These are phyloP conservation scores for Cocos nucifera DNA, from an alignment of 176 grass and related monocot species.

Conservation along the genomic window DNA sequence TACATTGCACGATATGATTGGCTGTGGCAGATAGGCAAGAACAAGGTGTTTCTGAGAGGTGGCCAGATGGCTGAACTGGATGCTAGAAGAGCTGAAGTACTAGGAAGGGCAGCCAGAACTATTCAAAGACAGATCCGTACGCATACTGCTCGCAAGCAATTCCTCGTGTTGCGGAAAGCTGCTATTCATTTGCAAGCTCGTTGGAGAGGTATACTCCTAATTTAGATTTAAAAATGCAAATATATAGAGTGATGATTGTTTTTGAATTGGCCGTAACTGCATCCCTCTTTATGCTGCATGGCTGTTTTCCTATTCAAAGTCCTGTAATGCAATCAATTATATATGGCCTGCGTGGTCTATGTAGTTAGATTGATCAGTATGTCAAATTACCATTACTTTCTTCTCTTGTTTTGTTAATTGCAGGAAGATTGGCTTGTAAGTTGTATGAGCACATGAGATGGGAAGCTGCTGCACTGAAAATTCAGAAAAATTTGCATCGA, in stretches of 20 bases:
- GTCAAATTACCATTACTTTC: too few relatives aligned
- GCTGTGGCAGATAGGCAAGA: constrained; percentile 63
- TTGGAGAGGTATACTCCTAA: constrained; percentile 58
- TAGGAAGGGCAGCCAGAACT: constrained; percentile 67
- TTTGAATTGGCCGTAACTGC: too few relatives aligned
- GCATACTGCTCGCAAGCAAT: constrained; percentile 70
- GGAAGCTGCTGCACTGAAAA: constrained; percentile 73
- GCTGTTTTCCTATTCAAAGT: too few relatives aligned
- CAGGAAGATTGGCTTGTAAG: constrained; percentile 74
- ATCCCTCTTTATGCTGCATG: too few relatives aligned
- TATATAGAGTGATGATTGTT: too few relatives aligned
- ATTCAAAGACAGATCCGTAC: constrained; percentile 75
- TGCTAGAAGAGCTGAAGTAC: constrained; percentile 84
- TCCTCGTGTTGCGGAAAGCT: constrained; percentile 39
- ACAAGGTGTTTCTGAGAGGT: constrained; percentile 93
- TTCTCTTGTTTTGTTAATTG: neutral
- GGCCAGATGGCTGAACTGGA: constrained; percentile 99
- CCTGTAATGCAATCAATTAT: too few relatives aligned
- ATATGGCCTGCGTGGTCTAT: too few relatives aligned
- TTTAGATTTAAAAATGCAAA: too few relatives aligned
- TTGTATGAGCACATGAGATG: constrained; percentile 48
- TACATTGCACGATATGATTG: neutral
- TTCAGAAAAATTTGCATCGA: constrained; percentile 63
- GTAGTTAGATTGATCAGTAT: too few relatives aligned
- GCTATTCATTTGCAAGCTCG: constrained; percentile 57